Evolutionary conservation across 148 eudicot genomes (phyloP).

Genomic region (Arctostaphylos glauca): DNA sequence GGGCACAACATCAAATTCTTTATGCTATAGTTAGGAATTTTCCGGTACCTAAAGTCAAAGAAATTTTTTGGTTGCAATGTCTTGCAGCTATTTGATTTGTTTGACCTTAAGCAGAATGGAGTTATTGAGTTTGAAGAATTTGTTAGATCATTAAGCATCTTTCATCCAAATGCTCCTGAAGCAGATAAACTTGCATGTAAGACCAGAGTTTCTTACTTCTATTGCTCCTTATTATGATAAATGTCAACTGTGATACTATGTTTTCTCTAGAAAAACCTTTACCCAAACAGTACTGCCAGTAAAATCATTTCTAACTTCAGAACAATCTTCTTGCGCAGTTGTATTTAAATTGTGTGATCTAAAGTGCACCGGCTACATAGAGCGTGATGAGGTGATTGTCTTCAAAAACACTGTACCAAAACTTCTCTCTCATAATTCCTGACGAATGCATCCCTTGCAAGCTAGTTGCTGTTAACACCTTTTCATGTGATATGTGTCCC

Average conservation of each 20-base stretch:
- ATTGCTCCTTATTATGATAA: not conserved
- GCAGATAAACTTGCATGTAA: conserved; percentile 66
- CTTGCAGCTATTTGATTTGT: conserved; percentile 62
- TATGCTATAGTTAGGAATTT: not conserved
- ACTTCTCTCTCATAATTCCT: not conserved
- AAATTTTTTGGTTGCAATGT: not conserved
- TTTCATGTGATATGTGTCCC: not conserved
- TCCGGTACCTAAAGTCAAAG: not conserved
- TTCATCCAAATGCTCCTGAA: conserved; percentile 68
- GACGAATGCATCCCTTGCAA: not conserved
- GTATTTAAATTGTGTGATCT: conserved; percentile 50
- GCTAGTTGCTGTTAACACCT: not conserved
- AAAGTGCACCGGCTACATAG: conserved; percentile 53
- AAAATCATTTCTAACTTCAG: conserved; percentile 9
- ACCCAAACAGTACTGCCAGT: not conserved
- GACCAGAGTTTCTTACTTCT: conserved; percentile 16
- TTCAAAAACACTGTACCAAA: not conserved
- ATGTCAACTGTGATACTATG: not conserved
- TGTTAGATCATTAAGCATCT: conserved; percentile 63
- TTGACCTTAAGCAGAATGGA: conserved; percentile 63
- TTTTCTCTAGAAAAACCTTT: not conserved
- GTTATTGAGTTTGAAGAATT: conserved; percentile 80
- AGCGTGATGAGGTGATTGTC: conserved; percentile 50
- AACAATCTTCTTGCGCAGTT: conserved; percentile 42
- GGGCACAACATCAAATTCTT: not conserved